phyloP scores from a whole-genome alignment of 1,284 basidiomycete genomes.

The Rhodotorula sp. region DNA sequence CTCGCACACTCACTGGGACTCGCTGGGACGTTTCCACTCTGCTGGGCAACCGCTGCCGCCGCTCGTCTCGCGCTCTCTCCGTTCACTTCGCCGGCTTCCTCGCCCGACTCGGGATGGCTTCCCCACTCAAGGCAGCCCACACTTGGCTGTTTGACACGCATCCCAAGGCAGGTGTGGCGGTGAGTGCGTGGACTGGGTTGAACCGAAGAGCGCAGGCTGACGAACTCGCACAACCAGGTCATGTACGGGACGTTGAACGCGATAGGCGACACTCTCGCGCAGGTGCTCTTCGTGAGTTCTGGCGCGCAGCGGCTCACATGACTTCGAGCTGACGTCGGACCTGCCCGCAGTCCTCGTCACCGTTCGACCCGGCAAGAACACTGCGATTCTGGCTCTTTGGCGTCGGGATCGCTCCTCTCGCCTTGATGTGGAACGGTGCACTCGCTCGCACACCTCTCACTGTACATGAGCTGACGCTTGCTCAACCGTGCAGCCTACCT shows the following conservation, averaged over 20 bases:
- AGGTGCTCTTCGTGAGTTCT: constrained; percentile 8
- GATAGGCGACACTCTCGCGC: constrained; percentile 14
- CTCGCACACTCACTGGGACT: too few relatives aligned
- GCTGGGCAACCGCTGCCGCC: too few relatives aligned
- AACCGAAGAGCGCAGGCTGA: not conserved
- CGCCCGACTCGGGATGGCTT: not conserved
- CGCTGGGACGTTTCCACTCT: too few relatives aligned
- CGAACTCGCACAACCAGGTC: not conserved
- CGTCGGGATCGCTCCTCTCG: constrained; percentile 16
- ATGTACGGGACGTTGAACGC: constrained; percentile 20
- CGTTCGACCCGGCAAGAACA: constrained; percentile 10
- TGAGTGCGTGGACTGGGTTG: not conserved
- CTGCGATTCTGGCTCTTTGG: constrained; percentile 21
- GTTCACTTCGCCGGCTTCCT: not conserved
- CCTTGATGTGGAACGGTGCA: constrained; percentile 20
- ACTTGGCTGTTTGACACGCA: constrained; percentile 4
- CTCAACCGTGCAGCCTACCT: constrained; percentile 10
- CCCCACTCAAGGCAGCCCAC: not conserved
- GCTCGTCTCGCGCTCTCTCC: not conserved
- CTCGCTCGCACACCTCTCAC: too few relatives aligned
- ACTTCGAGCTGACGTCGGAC: not conserved
- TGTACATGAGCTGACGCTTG: not conserved
- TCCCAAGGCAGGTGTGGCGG: not conserved
- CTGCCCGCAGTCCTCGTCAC: too few relatives aligned
- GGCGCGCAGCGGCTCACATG: rapidly evolving